These are phyloP conservation scores for Coniophora puteana DNA, from an alignment of 1,284 basidiomycete genomes.

Conservation along the genomic window DNA sequence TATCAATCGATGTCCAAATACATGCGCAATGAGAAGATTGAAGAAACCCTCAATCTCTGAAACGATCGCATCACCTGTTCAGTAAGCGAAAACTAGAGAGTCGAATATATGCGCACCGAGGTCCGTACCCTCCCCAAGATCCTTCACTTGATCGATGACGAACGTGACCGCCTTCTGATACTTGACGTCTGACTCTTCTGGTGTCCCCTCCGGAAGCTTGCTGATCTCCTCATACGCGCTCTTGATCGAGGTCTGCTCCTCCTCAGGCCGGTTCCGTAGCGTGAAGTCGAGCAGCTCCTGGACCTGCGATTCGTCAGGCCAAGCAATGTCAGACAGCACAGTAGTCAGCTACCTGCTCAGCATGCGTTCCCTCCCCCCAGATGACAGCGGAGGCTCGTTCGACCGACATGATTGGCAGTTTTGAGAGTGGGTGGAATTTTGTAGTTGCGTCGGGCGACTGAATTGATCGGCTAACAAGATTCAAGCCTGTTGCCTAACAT, in stretches of 20 bases:
- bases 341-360: constrained; percentile 69
- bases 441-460: neutral
- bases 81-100: constrained; percentile 5
- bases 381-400: constrained; percentile 80
- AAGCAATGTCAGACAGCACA: neutral
- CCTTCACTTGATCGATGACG: constrained; percentile 59
- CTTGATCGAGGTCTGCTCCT: constrained; percentile 59
- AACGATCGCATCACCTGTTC: neutral
- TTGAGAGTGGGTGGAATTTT: constrained; percentile 17
- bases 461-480: constrained; percentile 9
- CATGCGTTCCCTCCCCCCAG: constrained; percentile 85
- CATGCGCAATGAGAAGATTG: constrained; percentile 73
- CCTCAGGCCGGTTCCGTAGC: constrained; percentile 63
- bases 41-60: constrained; percentile 85
- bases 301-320: constrained; percentile 44
- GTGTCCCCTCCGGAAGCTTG: constrained; percentile 47
- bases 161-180: constrained; percentile 51
- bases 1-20: constrained; percentile 53
- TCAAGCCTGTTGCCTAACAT: constrained; percentile 10
- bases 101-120: constrained; percentile 46
- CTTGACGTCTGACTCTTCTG: no score
- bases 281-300: constrained; percentile 79
- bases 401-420: constrained; percentile 29
- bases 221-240: constrained; percentile 66
- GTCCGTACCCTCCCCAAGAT: constrained; percentile 70